These are phyloP conservation scores for Pichia sp. DNA, from an alignment of 1,139 yeast species.

Conservation along the genomic window DNA sequence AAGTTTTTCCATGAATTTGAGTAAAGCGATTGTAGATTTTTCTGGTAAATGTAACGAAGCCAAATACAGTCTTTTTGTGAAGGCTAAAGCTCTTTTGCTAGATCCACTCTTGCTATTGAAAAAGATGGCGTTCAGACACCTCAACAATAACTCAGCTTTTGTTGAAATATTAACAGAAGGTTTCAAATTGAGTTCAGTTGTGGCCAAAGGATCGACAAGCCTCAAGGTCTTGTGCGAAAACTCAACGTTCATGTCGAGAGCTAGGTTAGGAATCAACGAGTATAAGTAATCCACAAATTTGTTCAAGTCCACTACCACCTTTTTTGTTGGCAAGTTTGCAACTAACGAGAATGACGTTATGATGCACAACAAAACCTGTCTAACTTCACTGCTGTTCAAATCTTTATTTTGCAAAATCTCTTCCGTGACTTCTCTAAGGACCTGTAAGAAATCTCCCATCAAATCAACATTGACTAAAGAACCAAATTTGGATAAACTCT, in stretches of 20 bases:
- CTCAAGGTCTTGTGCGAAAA: slow-evolving; percentile 77
- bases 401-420: slow-evolving; percentile 33
- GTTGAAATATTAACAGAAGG: slow-evolving; percentile 85
- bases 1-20: slow-evolving; percentile 75
- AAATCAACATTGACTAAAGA: slow-evolving; percentile 89
- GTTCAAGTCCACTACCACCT: slow-evolving; percentile 62
- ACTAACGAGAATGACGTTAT: slow-evolving; percentile 88
- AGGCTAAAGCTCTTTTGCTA: slow-evolving; percentile 69
- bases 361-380: slow-evolving; percentile 76
- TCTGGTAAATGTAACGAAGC: slow-evolving; percentile 76
- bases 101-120: slow-evolving; percentile 75
- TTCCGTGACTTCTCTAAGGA: slow-evolving; percentile 65
- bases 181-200: slow-evolving; percentile 35
- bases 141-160: slow-evolving; percentile 75
- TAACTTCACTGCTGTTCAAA: slow-evolving; percentile 36
- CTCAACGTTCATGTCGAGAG: slow-evolving; percentile 81
- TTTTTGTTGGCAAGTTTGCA: slow-evolving; percentile 64
- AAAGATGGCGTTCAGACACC: slow-evolving; percentile 75
- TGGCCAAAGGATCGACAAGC: slow-evolving; percentile 66
- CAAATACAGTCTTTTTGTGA: slow-evolving; percentile 73
- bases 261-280: slow-evolving; percentile 56
- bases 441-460: slow-evolving; percentile 87
- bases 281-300: slow-evolving; percentile 73
- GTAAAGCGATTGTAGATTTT: slow-evolving; percentile 71
- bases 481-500: slow-evolving; percentile 86